Base-by-base conservation (phyloP, 2,329 filamentous ascomycete genomes). In the Fusarium sp. region DNA sequence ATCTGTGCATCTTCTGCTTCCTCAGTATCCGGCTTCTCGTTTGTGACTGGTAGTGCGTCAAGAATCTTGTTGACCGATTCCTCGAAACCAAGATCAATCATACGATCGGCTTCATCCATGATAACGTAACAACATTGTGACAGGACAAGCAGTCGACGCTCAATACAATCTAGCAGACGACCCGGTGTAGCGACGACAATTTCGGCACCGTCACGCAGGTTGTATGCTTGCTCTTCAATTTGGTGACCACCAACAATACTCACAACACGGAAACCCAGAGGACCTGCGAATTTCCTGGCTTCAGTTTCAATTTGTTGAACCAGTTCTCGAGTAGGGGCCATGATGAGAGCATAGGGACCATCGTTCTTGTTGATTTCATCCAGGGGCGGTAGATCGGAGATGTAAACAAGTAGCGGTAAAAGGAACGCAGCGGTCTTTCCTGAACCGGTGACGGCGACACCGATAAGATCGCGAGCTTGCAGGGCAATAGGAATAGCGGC, bases 111-210 rank as follows among this genome's bases (percentile, higher is more conserved):
- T 87, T 99, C 96, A 79, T 99, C 96, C 95, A 99, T 98, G 81
- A 99, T 97, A 59, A 98, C 89, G 82, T 98, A 98, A 82, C 94
- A 97, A 80, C 96, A 98, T 81, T 98, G 96, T n/a, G 90, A 90
- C 49, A 98, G 88, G 2, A 99, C 95, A 3, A 98, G 86, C 30
- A 98, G 89, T 34, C 95, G 91, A 20, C 96, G 89, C 80, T 99
- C 96, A 73, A 99, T 96, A 80, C 94, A 98, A 83, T 99, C 96
- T 11, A 98, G 93, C 1, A 99, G 88, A 86, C 96, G 94, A 82
- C 96, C 96, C 0, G 96, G 96, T 0, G 96, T 99, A n/a, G 96
- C 96, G 72, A 99, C 97, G 76, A 99, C 93, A 72, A 99, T 98
- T 80, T 99, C 95, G 2, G 95, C 95, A 58, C 96, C 96, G 74